phyloP scores from a whole-genome alignment of 768 basidiomycete genomes.

The Tylopilus plumbeoviolaceoides region DNA sequence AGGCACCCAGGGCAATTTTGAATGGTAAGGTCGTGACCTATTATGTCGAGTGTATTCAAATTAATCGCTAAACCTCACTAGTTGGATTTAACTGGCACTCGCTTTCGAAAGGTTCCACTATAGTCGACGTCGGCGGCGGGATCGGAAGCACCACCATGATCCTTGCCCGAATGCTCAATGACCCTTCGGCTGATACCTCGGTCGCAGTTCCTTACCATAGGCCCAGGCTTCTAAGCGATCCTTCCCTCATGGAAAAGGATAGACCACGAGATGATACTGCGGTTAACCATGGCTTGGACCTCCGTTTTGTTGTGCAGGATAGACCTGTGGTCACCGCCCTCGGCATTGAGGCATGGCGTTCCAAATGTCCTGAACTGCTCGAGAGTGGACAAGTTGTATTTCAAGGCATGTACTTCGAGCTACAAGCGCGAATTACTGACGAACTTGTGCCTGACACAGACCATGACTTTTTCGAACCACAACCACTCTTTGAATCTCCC shows the following conservation, averaged over 20 bases:
- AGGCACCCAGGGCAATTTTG: constrained; percentile 55
- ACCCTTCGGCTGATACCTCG: not conserved
- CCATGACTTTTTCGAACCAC: constrained; percentile 75
- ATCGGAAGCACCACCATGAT: constrained; percentile 51
- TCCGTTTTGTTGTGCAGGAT: constrained; percentile 58
- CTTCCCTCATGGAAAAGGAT: not conserved
- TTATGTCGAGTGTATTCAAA: not conserved
- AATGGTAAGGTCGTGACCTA: constrained; percentile 38
- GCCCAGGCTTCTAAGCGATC: not conserved
- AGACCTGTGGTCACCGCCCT: constrained; percentile 49
- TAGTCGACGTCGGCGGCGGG: constrained; percentile 71
- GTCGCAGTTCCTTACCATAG: not conserved
- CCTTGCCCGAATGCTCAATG: constrained; percentile 37
- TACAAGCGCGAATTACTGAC: not conserved
- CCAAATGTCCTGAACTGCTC: constrained; percentile 54
- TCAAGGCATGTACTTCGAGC: constrained; percentile 35
- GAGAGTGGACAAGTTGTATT: constrained; percentile 50
- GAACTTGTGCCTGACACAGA: constrained; percentile 34
- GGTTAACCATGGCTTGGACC: constrained; percentile 28
- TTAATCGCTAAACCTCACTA: not conserved
- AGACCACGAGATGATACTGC: constrained; percentile 13
- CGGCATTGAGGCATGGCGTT: constrained; percentile 55
- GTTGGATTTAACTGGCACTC: constrained; percentile 58
- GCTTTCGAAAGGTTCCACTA: constrained; percentile 44
- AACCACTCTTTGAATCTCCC: constrained; percentile 36